Conservation (phyloP, 768 basidiomycete genomes). For the Royoungia palumana region DNA sequence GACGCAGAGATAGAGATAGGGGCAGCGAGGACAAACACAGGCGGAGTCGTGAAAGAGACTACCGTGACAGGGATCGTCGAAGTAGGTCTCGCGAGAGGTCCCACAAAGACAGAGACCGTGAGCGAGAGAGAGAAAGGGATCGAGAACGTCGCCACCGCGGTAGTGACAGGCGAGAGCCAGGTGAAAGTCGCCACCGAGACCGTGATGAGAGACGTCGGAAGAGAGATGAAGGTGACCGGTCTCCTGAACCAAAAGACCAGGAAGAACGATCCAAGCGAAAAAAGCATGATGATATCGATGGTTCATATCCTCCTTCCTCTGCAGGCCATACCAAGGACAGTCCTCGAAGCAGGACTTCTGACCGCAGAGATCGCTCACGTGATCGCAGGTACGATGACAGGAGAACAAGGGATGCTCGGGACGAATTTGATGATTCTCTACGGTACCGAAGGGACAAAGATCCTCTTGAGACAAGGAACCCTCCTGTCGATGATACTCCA, state of each 20-base stretch:
- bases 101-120: constrained; percentile 37
- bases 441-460: constrained; percentile 44
- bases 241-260: constrained; percentile 38
- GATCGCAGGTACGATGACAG: constrained; percentile 59
- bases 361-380: constrained; percentile 46
- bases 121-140: constrained; percentile 29
- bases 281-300: constrained; percentile 51
- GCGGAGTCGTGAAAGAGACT: constrained; percentile 55
- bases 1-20: constrained; percentile 48
- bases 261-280: constrained; percentile 68
- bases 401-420: constrained; percentile 43
- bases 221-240: constrained; percentile 60
- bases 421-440: constrained; percentile 60
- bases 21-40: constrained; percentile 60
- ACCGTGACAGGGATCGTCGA: constrained; percentile 46
- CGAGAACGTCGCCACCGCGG: constrained; percentile 45
- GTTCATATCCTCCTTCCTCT: constrained; percentile 42
- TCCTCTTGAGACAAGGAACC: constrained; percentile 38
- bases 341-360: constrained; percentile 43
- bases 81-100: constrained; percentile 51
- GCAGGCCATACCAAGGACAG: constrained; percentile 41
- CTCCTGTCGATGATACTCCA: constrained; percentile 40
- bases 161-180: constrained; percentile 45
- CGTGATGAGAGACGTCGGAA: constrained; percentile 62
- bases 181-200: constrained; percentile 53